These are phyloP conservation scores for Paradendryphiella salina DNA, from an alignment of 2,329 filamentous ascomycete species.

Conservation along the genomic window DNA sequence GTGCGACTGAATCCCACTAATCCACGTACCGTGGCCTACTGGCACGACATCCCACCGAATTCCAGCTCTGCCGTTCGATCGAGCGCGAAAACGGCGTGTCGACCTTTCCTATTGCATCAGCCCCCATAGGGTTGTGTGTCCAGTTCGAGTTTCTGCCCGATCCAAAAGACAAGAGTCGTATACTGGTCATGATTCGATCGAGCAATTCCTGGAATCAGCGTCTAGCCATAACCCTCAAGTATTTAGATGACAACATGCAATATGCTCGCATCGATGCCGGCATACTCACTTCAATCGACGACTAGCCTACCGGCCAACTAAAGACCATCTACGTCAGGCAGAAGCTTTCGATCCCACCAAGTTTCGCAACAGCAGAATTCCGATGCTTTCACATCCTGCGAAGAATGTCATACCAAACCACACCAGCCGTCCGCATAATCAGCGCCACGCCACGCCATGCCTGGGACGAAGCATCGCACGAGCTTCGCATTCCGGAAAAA, in stretches of 20 bases:
- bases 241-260: slow-evolving; percentile 41
- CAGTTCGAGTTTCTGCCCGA: slow-evolving; percentile 30
- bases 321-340: slow-evolving; percentile 32
- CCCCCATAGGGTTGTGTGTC: slow-evolving; percentile 29
- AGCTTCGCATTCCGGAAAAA: slow-evolving; percentile 20
- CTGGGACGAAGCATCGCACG: slow-evolving; percentile 21
- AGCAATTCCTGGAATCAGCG: slow-evolving; percentile 29
- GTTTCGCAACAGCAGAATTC: slow-evolving; percentile 28
- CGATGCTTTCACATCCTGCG: slow-evolving; percentile 26
- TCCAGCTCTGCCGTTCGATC: slow-evolving; percentile 23
- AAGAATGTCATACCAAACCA: slow-evolving; percentile 16
- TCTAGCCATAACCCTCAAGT: slow-evolving; percentile 29
- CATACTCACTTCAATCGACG: slow-evolving; percentile 57
- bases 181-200: slow-evolving; percentile 27
- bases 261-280: slow-evolving; percentile 47
- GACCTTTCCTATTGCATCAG: slow-evolving; percentile 23
- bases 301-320: slow-evolving; percentile 33
- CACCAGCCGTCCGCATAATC: slow-evolving; percentile 25
- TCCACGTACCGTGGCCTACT: slow-evolving; percentile 32
- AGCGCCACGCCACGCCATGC: slow-evolving; percentile 20
- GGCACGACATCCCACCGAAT: slow-evolving; percentile 29
- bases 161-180: slow-evolving; percentile 17
- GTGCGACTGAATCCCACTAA: slow-evolving; percentile 15
- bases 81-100: slow-evolving; percentile 28
- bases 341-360: slow-evolving; percentile 26